Percentiles rank a stretch among this genome's conserved stretches.
phyloP scores from a whole-genome alignment of 2,329 filamentous ascomycete species.

The Ascochyta koolunga region DNA sequence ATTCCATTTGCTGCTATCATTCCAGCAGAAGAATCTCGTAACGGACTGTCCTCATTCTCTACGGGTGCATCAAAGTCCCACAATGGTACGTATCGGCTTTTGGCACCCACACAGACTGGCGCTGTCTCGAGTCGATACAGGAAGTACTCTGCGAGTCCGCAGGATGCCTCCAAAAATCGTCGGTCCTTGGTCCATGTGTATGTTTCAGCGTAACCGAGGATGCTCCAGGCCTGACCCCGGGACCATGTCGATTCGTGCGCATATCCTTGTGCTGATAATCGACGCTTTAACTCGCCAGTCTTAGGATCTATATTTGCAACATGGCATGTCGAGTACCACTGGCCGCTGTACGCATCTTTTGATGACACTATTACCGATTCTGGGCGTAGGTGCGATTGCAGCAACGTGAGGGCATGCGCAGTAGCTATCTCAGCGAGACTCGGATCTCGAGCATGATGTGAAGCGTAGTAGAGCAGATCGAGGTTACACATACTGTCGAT shows the following conservation, averaged over 20 bases:
- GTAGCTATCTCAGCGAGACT: constrained; percentile 46
- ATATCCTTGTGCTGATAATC: constrained; percentile 53
- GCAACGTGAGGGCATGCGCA: constrained; percentile 50
- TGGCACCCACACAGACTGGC: constrained; percentile 16
- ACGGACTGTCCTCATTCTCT: constrained; percentile 28
- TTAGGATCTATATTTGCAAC: constrained; percentile 52
- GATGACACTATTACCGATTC: constrained; percentile 28
- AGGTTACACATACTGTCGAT: constrained; percentile 49
- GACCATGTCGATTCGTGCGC: constrained; percentile 51
- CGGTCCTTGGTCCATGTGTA: constrained; percentile 51
- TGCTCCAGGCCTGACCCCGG: constrained; percentile 55
- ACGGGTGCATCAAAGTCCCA: constrained; percentile 59
- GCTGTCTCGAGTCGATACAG: constrained; percentile 45
- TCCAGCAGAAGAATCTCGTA: constrained; percentile 51
- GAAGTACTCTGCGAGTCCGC: constrained; percentile 54
- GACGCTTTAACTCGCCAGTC: constrained; percentile 44
- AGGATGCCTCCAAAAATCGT: constrained; percentile 50
- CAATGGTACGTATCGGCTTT: constrained; percentile 44
- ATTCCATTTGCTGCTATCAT: constrained; percentile 51
- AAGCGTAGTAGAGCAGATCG: constrained; percentile 52
- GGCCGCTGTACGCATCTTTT: constrained; percentile 19
- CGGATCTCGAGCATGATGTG: constrained; percentile 40
- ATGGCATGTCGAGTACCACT: constrained; percentile 46
- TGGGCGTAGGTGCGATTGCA: constrained; percentile 49
- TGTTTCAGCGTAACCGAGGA: constrained; percentile 52